These are phyloP conservation scores for Parafenestella ontariensis DNA, from an alignment of 2,329 filamentous ascomycete species.

Conservation along the genomic window DNA sequence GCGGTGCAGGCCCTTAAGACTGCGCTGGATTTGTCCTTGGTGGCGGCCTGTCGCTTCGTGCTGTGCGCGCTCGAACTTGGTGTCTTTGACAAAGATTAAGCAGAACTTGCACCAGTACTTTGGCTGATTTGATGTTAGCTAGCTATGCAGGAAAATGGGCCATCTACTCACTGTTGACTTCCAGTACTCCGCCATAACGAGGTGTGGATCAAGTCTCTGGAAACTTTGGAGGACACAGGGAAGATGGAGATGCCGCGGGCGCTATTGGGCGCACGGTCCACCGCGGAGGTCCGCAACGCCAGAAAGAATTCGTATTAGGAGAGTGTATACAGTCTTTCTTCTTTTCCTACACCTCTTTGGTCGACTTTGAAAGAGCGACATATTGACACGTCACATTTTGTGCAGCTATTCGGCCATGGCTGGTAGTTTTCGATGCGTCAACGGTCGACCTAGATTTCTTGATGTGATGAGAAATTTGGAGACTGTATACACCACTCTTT, in stretches of 20 bases:
- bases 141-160: background rate
- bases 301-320: no score
- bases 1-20: constrained; percentile 86
- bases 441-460: no score
- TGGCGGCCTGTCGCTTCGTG: constrained; percentile 88
- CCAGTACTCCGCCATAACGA: constrained; percentile 92
- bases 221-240: background rate
- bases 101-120: constrained; percentile 99
- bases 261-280: background rate
- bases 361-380: no score
- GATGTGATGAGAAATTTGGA: no score
- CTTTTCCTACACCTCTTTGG: background rate
- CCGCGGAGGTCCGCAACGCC: background rate
- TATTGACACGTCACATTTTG: no score
- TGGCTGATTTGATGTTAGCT: constrained; percentile 57
- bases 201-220: background rate
- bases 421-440: no score
- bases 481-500: no score
- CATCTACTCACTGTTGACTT: constrained; percentile 75
- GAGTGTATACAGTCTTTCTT: background rate
- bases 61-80: constrained; percentile 84
- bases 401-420: no score
- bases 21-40: constrained; percentile 85
- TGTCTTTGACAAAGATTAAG: constrained; percentile 88
- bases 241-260: background rate